Evolutionary conservation across 805 yeast genomes (phyloP), one percentile per base, ranked within the genome.

Genomic region (Pichia nakasei): DNA sequence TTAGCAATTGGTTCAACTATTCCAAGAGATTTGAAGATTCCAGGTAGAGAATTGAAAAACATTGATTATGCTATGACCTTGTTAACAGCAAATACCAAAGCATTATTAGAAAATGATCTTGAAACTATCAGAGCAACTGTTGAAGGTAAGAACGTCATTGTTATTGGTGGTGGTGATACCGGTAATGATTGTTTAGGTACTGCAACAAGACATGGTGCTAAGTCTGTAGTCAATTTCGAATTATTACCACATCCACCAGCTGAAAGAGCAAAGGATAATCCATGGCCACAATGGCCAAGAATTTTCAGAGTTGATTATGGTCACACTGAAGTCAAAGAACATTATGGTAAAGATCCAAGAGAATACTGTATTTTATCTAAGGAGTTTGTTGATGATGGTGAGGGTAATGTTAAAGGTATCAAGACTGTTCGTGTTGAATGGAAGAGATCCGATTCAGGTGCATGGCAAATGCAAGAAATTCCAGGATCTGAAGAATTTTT

Each of bases 271-370:
- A 85, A 80, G 67, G 97, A 93, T 67, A 91, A 91, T 68, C 97
- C 98, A 66, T 91, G 98, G 98, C 98, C 98, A 37, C 98, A 91
- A 70, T 91, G 97, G 97, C 97, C 98, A 54, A 76, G 96, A 63
- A 78, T 93, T 58, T 91, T 93, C 83, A 79, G 97, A 60, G 95
- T 91, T 48, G 98, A 91, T 69, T 91, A 91, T 61, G 98, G 98
- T 54, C 98, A 91, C 67, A 75, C 89, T 51, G 98, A 91, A 67
- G 97, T 93, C 47, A 76, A 84, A 47, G 85, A 85, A 40, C 96
- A 89, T 65, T 91, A 89, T 63, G 97, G 97, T 52, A 83, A 82
- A 66, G 98, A 91, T 65, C 97, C 97, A 45, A 84, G 98, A 70
- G 96, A 93, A 64, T 91, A 88, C 69, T 85, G 95, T 60, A 91